Evolutionary conservation across 1,139 yeast species (phyloP), one percentile per base, ranked within the genome.

Genomic region (Kurtzmaniella quercitrusa): DNA sequence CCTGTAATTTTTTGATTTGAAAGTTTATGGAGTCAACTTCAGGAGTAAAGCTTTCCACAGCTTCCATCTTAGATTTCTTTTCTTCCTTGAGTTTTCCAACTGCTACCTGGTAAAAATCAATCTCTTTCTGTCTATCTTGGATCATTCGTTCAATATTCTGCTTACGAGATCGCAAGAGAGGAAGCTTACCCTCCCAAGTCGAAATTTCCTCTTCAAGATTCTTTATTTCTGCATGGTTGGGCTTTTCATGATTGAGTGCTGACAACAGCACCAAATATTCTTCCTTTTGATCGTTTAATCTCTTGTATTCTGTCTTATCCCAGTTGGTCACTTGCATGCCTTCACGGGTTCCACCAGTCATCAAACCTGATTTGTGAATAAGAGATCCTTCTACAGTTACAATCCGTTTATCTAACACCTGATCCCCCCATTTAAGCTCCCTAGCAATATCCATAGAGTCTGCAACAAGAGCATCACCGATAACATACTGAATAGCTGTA

Each of bases 351-450:
- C 98, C 98, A 63, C 97, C 98, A 12, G 98, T 86, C 95, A 93
- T 88, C 40, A 90, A 70, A 8, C 96, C 96, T 10, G 93, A 83
- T 55, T 79, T 81, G 58, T 89, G 93, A 44, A 93, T 86, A 29
- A 90, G 71, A 0, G 95, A 79, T 0, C 98, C 98, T 42, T 89
- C 90, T 9, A 88, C 57, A 1, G 96, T 80, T 2, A 91, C 95
- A 39, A 87, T 73, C 58, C 85, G 89, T 43, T 80, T 82, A 33
- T 75, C 77, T 18, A 88, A 60, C 3, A 72, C 68, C 34, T 65
- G 64, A n/a, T 40, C 38, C 19, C 75, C 74, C 95, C 96, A 89
- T 56, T 87, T 82, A 46, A 93, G 68, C 3, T 73, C 68, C 55
- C 85, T 77, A 1, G 98, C 98, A 17, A 77, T 64, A 12, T 74